Evolutionary conservation across 1,284 basidiomycete genomes (phyloP).

Genomic region (Fomitopsis pinicola): DNA sequence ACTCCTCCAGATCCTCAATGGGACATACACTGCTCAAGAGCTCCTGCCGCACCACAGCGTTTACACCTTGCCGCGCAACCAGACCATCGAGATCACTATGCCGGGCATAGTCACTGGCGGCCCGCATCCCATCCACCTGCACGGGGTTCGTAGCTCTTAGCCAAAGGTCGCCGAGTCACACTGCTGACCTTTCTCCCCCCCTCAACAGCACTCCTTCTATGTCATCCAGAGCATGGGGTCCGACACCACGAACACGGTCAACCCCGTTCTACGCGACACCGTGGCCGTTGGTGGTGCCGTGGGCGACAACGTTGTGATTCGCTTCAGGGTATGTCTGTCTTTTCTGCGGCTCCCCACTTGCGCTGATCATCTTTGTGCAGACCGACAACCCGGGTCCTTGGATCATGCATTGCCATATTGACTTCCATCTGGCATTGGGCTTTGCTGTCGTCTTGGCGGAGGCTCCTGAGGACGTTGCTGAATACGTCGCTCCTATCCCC

Average conservation of each 20-base stretch:
- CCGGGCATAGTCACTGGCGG: conserved; percentile 21
- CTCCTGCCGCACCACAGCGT: conserved; percentile 29
- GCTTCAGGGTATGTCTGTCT: conserved; percentile 19
- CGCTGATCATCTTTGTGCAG: background rate
- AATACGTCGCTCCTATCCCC: conserved; percentile 6
- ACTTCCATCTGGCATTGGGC: conserved; percentile 17
- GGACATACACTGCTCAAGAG: conserved; percentile 23
- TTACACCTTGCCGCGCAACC: conserved; percentile 24
- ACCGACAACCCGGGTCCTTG: conserved; percentile 22
- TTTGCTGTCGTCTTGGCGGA: conserved; percentile 20
- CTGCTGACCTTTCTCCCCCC: background rate
- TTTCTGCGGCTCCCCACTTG: too few species aligned
- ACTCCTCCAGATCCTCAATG: conserved; percentile 35
- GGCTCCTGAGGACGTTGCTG: conserved; percentile 8
- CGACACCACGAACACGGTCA: conserved; percentile 32
- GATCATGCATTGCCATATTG: conserved; percentile 23
- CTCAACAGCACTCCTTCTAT: conserved; percentile 20
- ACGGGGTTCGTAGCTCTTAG: conserved; percentile 27
- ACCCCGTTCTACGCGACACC: conserved; percentile 30
- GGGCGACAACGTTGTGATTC: conserved; percentile 25
- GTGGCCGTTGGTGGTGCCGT: conserved; percentile 19
- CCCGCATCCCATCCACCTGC: conserved; percentile 37
- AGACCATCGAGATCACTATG: conserved; percentile 32
- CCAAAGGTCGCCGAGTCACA: background rate
- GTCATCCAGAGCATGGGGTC: conserved; percentile 22